Base-by-base conservation (phyloP, 768 basidiomycete genomes). In the Termitomyces sp. region DNA sequence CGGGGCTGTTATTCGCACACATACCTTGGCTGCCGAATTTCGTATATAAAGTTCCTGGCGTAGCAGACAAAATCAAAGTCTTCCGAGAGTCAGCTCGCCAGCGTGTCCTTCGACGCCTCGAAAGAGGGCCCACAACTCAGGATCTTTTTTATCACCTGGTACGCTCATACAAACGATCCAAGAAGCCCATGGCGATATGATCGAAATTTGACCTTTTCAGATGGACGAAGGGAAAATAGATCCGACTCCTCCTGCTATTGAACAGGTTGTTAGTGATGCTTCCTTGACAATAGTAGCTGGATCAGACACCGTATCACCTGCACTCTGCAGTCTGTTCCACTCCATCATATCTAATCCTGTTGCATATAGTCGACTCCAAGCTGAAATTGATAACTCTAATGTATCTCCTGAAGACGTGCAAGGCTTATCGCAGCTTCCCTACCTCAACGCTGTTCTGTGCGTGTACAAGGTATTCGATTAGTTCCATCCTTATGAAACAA, bases 51-150 rank as follows among this genome's bases (percentile, higher is more conserved):
- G 41, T 66, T 7, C 62, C 63, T n/a, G 42, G 52, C 15, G 43
- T 62, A n/a, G 59, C 56, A n/a, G 19, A 12, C 14, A 51, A 55
- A 40, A 54, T 61, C 44, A 62, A 61, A 44, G 49, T 45, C 7
- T 66, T 66, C 62, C 50, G 65, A 45, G 71, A 76, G 14, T 73
- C 76, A 43, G 80, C 77, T 10, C 73, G 83, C 51, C 71, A 77
- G 60, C 73, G 85, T 43, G 86, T 83, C 2, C 71, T 87, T 41
- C 73, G 73, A 57, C 72, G 86, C 28, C 84, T 83, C 62, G 79
- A 83, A 68, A 78, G 81, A 28, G 64, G 64, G 0, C 58, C 64
- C 9, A 51, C 54, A 28, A 58, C 56, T 6, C 60, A 62, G 30
- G 64, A 66, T 51, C 42, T 66, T 5, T 65, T 66, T 49, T 62